Percentiles rank a stretch among this genome's conserved stretches.
phyloP scores from a whole-genome alignment of 2,329 filamentous ascomycete species.

The Neophaeococcomyces aloes region DNA sequence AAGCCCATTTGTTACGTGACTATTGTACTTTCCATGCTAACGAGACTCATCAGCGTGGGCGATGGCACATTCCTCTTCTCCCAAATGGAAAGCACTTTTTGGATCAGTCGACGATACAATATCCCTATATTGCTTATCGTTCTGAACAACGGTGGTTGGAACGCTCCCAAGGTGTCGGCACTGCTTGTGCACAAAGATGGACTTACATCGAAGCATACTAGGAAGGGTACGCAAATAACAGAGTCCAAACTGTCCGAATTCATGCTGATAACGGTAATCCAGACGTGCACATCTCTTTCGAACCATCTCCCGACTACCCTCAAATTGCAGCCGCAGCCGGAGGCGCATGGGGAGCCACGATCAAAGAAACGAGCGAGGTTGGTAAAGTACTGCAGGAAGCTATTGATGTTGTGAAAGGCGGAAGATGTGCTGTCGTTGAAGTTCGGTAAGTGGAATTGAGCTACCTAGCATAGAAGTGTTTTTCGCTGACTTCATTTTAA shows the following conservation, averaged over 20 bases:
- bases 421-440: constrained; percentile 48
- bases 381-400: too few relatives aligned
- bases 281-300: constrained; percentile 55
- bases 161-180: constrained; percentile 50
- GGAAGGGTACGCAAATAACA: constrained; percentile 28
- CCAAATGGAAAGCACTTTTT: constrained; percentile 54
- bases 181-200: constrained; percentile 55
- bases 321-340: constrained; percentile 55
- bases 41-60: constrained; percentile 54
- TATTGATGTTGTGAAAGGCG: constrained; percentile 39
- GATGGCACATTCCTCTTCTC: constrained; percentile 57
- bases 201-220: constrained; percentile 47
- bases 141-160: constrained; percentile 60
- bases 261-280: too few relatives aligned
- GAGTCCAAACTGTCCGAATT: too few relatives aligned
- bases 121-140: constrained; percentile 57
- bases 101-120: constrained; percentile 54
- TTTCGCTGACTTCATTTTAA: too few relatives aligned
- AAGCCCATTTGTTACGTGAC: constrained; percentile 26
- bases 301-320: constrained; percentile 53
- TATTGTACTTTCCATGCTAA: too few relatives aligned
- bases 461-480: too few relatives aligned
- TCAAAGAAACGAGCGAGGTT: constrained; percentile 40
- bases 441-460: constrained; percentile 3
- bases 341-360: constrained; percentile 43